phyloP scores from a whole-genome alignment of 768 basidiomycete species.

The Tephrocybe rancida region DNA sequence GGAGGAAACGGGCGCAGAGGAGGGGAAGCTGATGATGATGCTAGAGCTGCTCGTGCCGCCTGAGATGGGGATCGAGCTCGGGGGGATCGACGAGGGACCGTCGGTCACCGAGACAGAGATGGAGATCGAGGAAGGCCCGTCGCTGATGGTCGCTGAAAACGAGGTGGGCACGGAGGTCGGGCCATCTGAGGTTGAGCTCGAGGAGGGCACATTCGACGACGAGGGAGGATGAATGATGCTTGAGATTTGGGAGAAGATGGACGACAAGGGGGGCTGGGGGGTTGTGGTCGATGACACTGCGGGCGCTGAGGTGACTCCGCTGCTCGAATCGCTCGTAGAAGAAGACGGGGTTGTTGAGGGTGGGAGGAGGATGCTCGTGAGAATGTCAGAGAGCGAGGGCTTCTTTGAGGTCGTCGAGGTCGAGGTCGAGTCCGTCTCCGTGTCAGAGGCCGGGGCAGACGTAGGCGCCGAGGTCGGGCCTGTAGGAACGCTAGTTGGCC shows the following conservation, averaged over 20 bases:
- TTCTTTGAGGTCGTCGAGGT: neutral
- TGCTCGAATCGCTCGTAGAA: neutral
- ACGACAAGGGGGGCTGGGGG: neutral
- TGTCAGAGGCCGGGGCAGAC: constrained; percentile 4
- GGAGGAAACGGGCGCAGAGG: neutral
- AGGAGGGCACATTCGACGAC: neutral
- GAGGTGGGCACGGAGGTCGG: constrained; percentile 3
- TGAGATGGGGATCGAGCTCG: neutral
- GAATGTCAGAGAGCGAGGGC: neutral
- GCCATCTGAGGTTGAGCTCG: neutral
- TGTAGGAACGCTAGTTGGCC: neutral
- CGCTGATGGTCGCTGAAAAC: constrained; percentile 1
- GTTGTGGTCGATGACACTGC: neutral
- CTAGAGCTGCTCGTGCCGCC: neutral
- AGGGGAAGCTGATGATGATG: constrained; percentile 21
- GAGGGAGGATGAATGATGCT: constrained; percentile 1
- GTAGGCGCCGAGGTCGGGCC: constrained; percentile 4
- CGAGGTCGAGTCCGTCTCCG: neutral
- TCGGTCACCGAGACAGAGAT: neutral
- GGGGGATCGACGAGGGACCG: neutral
- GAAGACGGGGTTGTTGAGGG: neutral
- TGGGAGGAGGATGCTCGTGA: neutral
- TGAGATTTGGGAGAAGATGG: neutral
- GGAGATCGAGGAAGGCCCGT: neutral
- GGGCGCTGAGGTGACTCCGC: neutral